Conservation (phyloP, 441 rosid genomes). For the Gossypium schwendimanii region DNA sequence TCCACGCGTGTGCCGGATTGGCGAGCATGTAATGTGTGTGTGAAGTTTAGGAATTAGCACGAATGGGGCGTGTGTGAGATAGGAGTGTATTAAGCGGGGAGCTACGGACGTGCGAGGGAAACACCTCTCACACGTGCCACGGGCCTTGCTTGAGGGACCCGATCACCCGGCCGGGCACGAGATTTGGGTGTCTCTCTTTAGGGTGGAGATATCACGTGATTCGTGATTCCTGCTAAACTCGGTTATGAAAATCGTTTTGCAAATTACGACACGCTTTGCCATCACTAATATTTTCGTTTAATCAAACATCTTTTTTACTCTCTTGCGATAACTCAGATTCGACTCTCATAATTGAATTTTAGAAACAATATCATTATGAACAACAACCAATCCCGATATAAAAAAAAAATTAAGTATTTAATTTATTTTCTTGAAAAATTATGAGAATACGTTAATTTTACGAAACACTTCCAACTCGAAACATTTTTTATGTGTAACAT, state of each 20-base stretch:
- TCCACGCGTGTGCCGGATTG: constrained; percentile 60
- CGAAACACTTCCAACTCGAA: rapidly evolving
- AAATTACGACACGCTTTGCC: not conserved
- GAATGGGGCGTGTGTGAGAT: constrained; percentile 54
- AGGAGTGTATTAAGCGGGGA: constrained; percentile 23
- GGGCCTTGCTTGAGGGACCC: constrained; percentile 11
- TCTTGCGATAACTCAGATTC: too few relatives aligned
- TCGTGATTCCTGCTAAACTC: constrained; percentile 12
- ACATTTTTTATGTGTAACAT: too few relatives aligned
- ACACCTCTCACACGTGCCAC: constrained; percentile 44
- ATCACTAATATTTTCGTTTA: not conserved
- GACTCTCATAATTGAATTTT: too few relatives aligned
- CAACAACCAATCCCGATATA: too few relatives aligned
- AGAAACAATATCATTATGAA: too few relatives aligned
- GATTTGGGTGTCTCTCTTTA: constrained; percentile 11
- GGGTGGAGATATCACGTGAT: constrained; percentile 25
- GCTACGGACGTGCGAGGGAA: constrained; percentile 24
- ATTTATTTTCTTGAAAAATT: too few relatives aligned
- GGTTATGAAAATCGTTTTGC: not conserved
- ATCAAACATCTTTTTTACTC: too few relatives aligned
- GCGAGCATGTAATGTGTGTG: constrained; percentile 53
- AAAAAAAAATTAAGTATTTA: too few relatives aligned
- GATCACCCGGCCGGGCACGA: constrained; percentile 21
- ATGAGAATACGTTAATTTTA: too few relatives aligned
- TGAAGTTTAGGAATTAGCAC: constrained; percentile 47